Conservation (phyloP, 768 basidiomycete species). For the Suillus spraguei region DNA sequence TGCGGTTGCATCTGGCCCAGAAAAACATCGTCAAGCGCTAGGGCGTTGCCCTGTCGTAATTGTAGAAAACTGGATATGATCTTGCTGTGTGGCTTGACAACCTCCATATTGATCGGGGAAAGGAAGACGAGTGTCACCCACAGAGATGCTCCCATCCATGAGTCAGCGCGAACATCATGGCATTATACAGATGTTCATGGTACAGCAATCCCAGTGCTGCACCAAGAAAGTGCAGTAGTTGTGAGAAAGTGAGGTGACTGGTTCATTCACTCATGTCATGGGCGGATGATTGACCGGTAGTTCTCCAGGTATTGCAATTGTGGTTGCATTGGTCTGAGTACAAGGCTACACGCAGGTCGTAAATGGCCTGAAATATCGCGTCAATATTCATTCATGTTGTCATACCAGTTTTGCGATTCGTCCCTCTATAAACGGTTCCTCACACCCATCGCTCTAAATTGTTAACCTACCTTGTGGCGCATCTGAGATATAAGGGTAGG, state of each 20-base stretch:
- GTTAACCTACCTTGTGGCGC: too few relatives aligned
- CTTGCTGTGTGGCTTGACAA: constrained; percentile 60
- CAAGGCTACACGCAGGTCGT: constrained; percentile 28
- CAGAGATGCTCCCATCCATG: constrained; percentile 42
- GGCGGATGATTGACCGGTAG: background rate
- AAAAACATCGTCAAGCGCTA: constrained; percentile 51
- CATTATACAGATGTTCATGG: constrained; percentile 62
- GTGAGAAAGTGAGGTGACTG: constrained; percentile 41
- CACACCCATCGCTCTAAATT: background rate
- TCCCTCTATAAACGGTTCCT: background rate
- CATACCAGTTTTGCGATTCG: background rate
- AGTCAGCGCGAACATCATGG: constrained; percentile 50
- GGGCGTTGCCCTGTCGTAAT: too few relatives aligned
- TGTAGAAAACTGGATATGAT: constrained; percentile 61
- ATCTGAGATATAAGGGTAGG: too few relatives aligned
- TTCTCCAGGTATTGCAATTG: constrained; percentile 46
- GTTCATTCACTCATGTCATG: background rate
- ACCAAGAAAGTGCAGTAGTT: constrained; percentile 53
- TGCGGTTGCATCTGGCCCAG: constrained; percentile 54
- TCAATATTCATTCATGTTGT: background rate
- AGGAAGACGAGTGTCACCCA: constrained; percentile 27
- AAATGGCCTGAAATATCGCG: constrained; percentile 5
- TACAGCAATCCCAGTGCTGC: constrained; percentile 65
- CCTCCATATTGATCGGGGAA: constrained; percentile 44
- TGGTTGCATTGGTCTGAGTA: constrained; percentile 40